phyloP scores from a whole-genome alignment of 257 asterid species.

The Coffea eugenioides region DNA sequence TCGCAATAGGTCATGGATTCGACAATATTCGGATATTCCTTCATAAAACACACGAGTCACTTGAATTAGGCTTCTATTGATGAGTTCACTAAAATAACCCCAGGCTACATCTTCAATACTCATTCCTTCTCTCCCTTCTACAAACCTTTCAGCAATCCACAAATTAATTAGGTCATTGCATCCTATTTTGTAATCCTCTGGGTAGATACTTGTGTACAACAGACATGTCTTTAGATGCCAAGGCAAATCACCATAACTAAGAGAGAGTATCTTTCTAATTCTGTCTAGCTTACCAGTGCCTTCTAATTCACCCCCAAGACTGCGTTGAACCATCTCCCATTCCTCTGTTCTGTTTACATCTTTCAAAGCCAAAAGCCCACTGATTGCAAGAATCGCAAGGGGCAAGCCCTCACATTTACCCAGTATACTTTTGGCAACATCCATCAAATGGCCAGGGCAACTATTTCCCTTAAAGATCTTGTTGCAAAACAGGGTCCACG shows the following conservation, averaged over 20 bases:
- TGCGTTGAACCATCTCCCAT: conserved; percentile 15
- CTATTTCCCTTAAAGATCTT: neutral
- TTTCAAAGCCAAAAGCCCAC: conserved; percentile 29
- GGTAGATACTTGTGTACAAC: conserved; percentile 21
- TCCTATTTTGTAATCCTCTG: conserved; percentile 3
- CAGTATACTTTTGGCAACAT: conserved; percentile 8
- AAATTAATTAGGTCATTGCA: neutral
- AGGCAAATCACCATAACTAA: conserved; percentile 26
- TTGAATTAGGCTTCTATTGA: conserved; percentile 25
- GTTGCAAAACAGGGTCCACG: conserved; percentile 14
- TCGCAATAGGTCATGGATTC: conserved; percentile 15
- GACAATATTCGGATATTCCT: neutral
- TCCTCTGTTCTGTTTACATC: conserved; percentile 6
- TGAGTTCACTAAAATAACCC: conserved; percentile 23
- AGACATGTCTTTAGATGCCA: conserved; percentile 23
- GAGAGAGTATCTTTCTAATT: conserved; percentile 12
- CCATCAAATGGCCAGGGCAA: neutral
- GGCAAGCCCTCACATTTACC: conserved; percentile 30
- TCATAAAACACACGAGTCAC: neutral
- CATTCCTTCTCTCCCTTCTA: neutral
- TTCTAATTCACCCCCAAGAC: conserved; percentile 18
- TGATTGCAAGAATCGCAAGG: conserved; percentile 19
- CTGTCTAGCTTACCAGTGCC: conserved; percentile 10
- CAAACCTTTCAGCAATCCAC: conserved; percentile 25
- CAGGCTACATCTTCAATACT: conserved; percentile 17